phyloP scores from a whole-genome alignment of 495 filamentous ascomycete species.

The Penicillium canescens region DNA sequence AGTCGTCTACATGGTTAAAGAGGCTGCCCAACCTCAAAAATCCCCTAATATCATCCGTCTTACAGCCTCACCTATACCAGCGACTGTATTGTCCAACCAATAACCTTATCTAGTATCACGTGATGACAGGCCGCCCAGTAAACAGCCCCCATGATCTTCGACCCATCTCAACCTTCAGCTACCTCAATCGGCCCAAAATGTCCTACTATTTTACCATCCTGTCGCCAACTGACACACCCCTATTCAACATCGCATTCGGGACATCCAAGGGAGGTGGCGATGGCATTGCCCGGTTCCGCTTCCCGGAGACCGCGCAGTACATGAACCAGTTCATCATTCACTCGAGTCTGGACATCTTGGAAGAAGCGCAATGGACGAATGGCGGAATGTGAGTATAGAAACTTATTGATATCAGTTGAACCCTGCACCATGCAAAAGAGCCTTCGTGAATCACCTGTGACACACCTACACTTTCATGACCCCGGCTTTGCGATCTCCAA shows the following conservation, averaged over 20 bases:
- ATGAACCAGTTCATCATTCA: constrained; percentile 98
- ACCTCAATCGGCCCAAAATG: constrained; percentile 52
- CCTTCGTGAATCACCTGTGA: not conserved
- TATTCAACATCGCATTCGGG: constrained; percentile 95
- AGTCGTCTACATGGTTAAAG: no score
- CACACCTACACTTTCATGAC: not conserved
- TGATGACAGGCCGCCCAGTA: constrained; percentile 5
- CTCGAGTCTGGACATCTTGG: constrained; percentile 86
- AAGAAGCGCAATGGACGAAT: constrained; percentile 89
- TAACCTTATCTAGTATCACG: constrained; percentile 21
- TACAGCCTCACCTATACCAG: not conserved
- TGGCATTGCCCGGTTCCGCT: constrained; percentile 75
- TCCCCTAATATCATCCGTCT: not conserved
- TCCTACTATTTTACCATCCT: constrained; percentile 97
- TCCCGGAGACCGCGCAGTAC: constrained; percentile 79
- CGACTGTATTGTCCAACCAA: not conserved
- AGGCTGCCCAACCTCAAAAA: no score
- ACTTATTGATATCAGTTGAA: not conserved
- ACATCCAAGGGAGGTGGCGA: constrained; percentile 93
- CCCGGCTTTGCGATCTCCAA: not conserved
- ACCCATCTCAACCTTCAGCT: constrained; percentile 10
- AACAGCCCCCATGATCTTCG: constrained; percentile 7
- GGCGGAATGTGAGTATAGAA: constrained; percentile 65
- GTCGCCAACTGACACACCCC: constrained; percentile 88
- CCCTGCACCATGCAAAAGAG: not conserved